These are phyloP conservation scores for Candida incommunis DNA, from an alignment of 805 yeast species.

Conservation along the genomic window DNA sequence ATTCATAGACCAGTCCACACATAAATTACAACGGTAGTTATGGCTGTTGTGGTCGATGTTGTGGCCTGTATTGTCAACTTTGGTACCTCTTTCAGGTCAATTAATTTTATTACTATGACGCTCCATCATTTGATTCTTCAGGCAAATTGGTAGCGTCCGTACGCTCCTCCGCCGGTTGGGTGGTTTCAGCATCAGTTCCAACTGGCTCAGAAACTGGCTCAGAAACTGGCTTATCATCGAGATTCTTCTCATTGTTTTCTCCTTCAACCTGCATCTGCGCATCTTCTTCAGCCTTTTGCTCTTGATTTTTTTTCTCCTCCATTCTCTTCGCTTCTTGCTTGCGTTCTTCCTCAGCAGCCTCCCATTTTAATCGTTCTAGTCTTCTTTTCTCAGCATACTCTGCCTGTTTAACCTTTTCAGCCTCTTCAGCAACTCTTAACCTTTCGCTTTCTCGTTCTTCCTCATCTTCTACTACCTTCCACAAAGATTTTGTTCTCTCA, in stretches of 20 bases:
- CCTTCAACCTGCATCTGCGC: background rate
- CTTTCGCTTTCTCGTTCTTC: conserved; percentile 4
- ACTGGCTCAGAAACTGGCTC: too few species aligned
- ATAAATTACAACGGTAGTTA: too few species aligned
- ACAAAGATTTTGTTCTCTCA: background rate
- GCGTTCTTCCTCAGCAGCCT: conserved; percentile 9
- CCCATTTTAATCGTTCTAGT: conserved; percentile 1
- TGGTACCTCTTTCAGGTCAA: too few species aligned
- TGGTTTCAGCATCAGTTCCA: too few species aligned
- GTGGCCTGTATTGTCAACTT: too few species aligned
- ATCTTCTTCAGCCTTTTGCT: background rate
- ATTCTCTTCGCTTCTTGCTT: background rate
- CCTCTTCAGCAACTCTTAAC: conserved; percentile 2
- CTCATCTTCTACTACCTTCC: conserved; percentile 1
- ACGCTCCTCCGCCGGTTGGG: too few species aligned
- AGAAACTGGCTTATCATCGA: background rate
- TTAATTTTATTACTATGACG: too few species aligned
- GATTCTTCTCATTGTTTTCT: background rate
- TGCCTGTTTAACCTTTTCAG: background rate
- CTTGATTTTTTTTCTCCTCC: background rate
- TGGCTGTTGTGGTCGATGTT: too few species aligned
- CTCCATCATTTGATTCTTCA: too few species aligned
- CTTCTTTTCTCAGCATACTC: background rate
- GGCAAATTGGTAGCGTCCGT: too few species aligned
- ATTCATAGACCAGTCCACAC: too few species aligned